Percentiles rank a stretch among this genome's conserved stretches.
phyloP scores from a whole-genome alignment of 306 rosid species.

The Castanopsis chinensis region DNA sequence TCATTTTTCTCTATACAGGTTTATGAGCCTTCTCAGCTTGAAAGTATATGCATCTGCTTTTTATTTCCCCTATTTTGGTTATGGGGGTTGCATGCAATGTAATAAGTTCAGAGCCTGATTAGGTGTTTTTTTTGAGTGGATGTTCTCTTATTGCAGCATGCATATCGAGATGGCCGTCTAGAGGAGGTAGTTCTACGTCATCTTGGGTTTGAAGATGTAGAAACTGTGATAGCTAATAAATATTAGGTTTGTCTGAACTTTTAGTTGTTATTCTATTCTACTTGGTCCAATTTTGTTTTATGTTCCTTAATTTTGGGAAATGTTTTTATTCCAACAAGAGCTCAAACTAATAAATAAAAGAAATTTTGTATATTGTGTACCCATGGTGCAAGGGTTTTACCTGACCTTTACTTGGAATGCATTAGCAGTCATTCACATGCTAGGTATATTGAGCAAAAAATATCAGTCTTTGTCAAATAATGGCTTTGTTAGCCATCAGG shows the following conservation, averaged over 20 bases:
- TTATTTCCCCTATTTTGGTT: slow-evolving; percentile 17
- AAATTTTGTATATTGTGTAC: background rate
- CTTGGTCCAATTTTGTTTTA: background rate
- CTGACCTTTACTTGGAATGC: background rate
- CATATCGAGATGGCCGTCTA: slow-evolving; percentile 70
- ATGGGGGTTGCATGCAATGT: background rate
- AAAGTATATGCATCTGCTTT: background rate
- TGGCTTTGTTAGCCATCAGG: background rate
- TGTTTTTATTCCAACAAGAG: background rate
- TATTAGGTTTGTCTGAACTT: slow-evolving; percentile 53
- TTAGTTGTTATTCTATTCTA: background rate
- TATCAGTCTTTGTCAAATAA: background rate
- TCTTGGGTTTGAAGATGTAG: slow-evolving; percentile 86
- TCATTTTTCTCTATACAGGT: background rate
- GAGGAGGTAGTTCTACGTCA: slow-evolving; percentile 81
- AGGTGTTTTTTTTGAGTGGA: slow-evolving; percentile 12
- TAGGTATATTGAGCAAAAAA: background rate
- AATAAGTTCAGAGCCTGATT: slow-evolving; percentile 2
- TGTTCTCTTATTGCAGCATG: slow-evolving; percentile 66
- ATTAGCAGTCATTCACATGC: background rate
- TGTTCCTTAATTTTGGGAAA: background rate
- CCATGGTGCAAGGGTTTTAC: background rate
- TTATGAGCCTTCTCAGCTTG: background rate
- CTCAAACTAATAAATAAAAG: background rate
- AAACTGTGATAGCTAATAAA: slow-evolving; percentile 76